These are phyloP conservation scores for Elsinoe ampelina DNA, from an alignment of 2,329 filamentous ascomycete species.

Conservation along the genomic window DNA sequence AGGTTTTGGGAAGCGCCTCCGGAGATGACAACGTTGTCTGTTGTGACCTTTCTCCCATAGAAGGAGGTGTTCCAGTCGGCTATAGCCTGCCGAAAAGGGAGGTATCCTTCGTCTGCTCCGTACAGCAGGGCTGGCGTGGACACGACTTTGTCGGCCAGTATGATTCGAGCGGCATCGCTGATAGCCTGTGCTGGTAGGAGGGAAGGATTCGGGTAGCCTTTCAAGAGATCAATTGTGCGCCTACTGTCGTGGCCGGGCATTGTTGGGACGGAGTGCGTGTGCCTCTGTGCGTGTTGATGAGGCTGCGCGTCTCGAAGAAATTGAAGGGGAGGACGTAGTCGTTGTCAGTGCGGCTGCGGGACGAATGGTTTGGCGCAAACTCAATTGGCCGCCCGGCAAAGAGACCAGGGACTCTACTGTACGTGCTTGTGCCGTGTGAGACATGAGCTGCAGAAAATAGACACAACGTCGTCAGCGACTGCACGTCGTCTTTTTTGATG, in stretches of 20 bases:
- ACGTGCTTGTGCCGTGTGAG: background rate
- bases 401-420: background rate
- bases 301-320: background rate
- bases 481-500: background rate
- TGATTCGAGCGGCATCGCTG: conserved; percentile 48
- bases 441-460: background rate
- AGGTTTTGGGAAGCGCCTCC: conserved; percentile 80
- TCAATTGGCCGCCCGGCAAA: background rate
- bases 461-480: background rate
- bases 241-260: conserved; percentile 7
- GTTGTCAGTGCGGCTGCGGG: background rate
- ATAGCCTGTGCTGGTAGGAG: conserved; percentile 60
- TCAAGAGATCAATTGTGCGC: conserved; percentile 51
- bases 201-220: conserved; percentile 57
- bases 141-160: conserved; percentile 51
- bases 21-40: conserved; percentile 64
- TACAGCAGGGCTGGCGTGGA: conserved; percentile 63
- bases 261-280: background rate
- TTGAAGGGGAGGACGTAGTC: background rate
- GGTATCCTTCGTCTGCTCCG: conserved; percentile 66
- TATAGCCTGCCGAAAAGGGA: conserved; percentile 58
- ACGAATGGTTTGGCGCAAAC: conserved; percentile 6
- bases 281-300: background rate
- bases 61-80: conserved; percentile 60
- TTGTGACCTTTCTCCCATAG: conserved; percentile 43